These are phyloP conservation scores for Linum usitatissimum DNA, from an alignment of 345 rosid species.

Conservation along the genomic window DNA sequence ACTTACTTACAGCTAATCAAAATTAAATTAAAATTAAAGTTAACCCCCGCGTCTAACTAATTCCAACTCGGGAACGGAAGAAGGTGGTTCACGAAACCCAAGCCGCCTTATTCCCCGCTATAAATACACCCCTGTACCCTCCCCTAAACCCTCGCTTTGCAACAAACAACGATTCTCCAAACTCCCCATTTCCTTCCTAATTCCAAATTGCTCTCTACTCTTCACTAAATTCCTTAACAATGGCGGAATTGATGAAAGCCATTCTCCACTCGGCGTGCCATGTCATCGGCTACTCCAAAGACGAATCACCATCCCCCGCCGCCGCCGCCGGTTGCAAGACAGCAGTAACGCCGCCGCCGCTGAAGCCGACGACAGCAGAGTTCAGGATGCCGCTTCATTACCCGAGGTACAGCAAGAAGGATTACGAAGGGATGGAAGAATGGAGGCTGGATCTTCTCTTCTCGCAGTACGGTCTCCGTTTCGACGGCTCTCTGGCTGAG, in stretches of 20 bases:
- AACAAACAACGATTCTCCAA: not conserved
- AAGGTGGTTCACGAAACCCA: not conserved
- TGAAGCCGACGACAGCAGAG: constrained; percentile 5
- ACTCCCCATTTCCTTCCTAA: not conserved
- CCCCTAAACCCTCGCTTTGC: not conserved
- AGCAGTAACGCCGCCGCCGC: not conserved
- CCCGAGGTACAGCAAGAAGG: constrained; percentile 36
- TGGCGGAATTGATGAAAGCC: not conserved
- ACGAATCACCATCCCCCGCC: not conserved
- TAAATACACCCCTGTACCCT: not conserved
- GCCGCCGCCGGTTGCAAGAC: not conserved
- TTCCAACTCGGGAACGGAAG: too few species aligned
- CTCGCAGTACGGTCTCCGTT: constrained; percentile 36
- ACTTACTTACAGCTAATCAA: too few species aligned
- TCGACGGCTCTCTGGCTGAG: constrained; percentile 29
- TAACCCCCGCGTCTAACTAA: too few species aligned
- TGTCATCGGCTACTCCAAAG: not conserved
- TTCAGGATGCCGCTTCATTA: constrained; percentile 54
- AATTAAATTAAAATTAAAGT: too few species aligned
- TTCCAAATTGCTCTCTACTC: not conserved
- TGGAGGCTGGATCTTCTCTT: constrained; percentile 42
- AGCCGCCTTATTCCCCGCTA: not conserved
- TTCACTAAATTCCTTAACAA: not conserved
- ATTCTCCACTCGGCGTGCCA: not conserved
- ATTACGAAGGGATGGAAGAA: constrained; percentile 47